phyloP scores from a whole-genome alignment of 2,329 filamentous ascomycete genomes.

The Venturia effusa region DNA sequence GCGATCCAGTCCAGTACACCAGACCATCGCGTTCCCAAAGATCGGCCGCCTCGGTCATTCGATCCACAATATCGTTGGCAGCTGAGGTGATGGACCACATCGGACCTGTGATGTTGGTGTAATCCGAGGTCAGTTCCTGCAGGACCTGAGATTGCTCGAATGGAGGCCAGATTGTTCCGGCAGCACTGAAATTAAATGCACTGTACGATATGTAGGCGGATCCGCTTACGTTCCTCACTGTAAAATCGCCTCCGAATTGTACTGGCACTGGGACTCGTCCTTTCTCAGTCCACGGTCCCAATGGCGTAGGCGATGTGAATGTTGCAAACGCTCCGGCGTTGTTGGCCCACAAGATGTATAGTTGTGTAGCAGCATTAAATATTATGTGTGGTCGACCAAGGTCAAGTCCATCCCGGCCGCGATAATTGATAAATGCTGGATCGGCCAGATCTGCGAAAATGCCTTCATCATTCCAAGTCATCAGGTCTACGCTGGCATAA shows the following conservation, averaged over 20 bases:
- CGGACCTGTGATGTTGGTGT: constrained; percentile 7
- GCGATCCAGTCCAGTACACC: constrained; percentile 7
- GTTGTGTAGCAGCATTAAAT: constrained; percentile 1
- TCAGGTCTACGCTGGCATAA: background rate
- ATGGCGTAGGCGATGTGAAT: background rate
- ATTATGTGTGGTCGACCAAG: constrained; percentile 6
- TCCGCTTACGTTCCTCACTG: constrained; percentile 2
- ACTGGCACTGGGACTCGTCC: background rate
- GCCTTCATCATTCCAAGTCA: constrained; percentile 9
- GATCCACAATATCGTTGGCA: constrained; percentile 1
- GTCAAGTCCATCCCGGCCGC: background rate
- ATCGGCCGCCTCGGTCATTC: constrained; percentile 3
- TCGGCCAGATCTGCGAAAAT: constrained; percentile 8
- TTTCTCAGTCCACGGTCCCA: constrained; percentile 1
- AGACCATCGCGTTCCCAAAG: constrained; percentile 4
- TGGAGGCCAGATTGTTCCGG: constrained; percentile 8
- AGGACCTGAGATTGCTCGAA: constrained; percentile 5
- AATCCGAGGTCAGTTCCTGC: constrained; percentile 3
- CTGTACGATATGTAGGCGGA: background rate
- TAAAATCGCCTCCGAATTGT: constrained; percentile 5
- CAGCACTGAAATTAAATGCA: constrained; percentile 8
- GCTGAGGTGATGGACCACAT: constrained; percentile 1
- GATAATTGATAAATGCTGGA: background rate
- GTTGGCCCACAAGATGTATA: constrained; percentile 7
- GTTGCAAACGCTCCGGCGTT: background rate